phyloP scores from a whole-genome alignment of 768 basidiomycete species.

The Mycena venus region DNA sequence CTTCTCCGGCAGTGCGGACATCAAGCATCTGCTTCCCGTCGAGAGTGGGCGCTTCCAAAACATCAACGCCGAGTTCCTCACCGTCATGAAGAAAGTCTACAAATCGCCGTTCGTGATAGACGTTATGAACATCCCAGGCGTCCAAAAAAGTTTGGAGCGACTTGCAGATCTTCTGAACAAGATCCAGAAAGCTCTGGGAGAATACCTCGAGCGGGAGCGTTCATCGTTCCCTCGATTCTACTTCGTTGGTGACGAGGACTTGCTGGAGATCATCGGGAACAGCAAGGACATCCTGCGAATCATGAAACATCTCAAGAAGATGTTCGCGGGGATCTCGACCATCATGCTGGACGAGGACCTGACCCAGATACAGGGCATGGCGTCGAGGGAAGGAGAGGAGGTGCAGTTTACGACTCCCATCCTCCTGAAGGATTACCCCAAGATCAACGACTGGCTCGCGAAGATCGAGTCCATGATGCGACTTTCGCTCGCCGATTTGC shows the following conservation, averaged over 20 bases:
- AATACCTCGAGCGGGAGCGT: constrained; percentile 97
- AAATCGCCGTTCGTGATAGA: constrained; percentile 98
- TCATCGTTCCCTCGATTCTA: constrained; percentile 99
- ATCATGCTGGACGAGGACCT: constrained; percentile 89
- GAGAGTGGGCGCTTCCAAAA: constrained; percentile 98
- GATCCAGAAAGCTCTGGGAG: constrained; percentile 99
- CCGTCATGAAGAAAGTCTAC: constrained; percentile 99
- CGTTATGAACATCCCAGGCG: constrained; percentile 94
- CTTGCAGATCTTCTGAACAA: constrained; percentile 96
- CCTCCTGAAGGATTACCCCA: constrained; percentile 91
- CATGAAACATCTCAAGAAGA: constrained; percentile 99
- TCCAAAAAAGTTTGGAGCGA: constrained; percentile 98
- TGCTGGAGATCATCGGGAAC: constrained; percentile 99
- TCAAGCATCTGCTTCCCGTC: constrained; percentile 97
- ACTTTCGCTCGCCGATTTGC: constrained; percentile 84
- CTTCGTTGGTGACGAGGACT: constrained; percentile 98
- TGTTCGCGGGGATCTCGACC: constrained; percentile 98
- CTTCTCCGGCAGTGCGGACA: constrained; percentile 99
- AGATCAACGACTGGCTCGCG: constrained; percentile 99
- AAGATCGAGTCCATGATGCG: constrained; percentile 95
- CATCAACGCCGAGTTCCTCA: constrained; percentile 97
- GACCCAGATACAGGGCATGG: constrained; percentile 92
- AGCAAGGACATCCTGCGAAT: constrained; percentile 98
- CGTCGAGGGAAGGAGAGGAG: constrained; percentile 96
- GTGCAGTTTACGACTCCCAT: constrained; percentile 88